Evolutionary conservation across 1,284 basidiomycete genomes (phyloP).

Genomic region (Inonotus hispidus): DNA sequence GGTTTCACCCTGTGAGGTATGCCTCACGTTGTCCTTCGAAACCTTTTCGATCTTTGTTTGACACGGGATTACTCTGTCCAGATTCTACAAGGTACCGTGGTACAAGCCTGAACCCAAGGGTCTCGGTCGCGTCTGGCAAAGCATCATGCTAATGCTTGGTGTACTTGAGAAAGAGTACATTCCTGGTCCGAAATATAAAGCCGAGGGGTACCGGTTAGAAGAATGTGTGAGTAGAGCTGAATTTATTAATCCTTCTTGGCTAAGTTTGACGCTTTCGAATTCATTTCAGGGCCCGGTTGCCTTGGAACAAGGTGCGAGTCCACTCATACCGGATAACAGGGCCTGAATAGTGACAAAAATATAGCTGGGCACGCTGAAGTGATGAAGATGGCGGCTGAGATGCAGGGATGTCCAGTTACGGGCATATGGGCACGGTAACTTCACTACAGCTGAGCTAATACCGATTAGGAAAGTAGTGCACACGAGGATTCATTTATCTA

Average conservation of each 20-base stretch:
- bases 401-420: slow-evolving; percentile 36
- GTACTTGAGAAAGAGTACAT: slow-evolving; percentile 28
- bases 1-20: slow-evolving; percentile 23
- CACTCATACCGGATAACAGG: not conserved
- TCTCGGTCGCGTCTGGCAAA: slow-evolving; percentile 14
- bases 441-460: not conserved
- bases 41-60: not conserved
- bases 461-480: not conserved
- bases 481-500: not conserved
- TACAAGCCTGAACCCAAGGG: slow-evolving; percentile 34
- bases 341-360: slow-evolving; percentile 29
- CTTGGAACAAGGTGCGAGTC: slow-evolving; percentile 7
- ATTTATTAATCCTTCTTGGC: not conserved
- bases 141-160: slow-evolving; percentile 29
- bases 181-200: slow-evolving; percentile 34
- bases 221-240: slow-evolving; percentile 30
- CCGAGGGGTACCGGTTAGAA: slow-evolving; percentile 37
- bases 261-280: not conserved
- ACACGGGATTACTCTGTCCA: slow-evolving; percentile 12
- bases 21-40: not conserved
- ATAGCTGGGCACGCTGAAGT: slow-evolving; percentile 37
- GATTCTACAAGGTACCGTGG: slow-evolving; percentile 36
- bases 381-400: slow-evolving; percentile 32
- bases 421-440: slow-evolving; percentile 27
- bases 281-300: slow-evolving; percentile 4